Evolutionary conservation across 2,329 filamentous ascomycete species (phyloP), one percentile per base, ranked within the genome.

Genomic region (Eutypella sp.): DNA sequence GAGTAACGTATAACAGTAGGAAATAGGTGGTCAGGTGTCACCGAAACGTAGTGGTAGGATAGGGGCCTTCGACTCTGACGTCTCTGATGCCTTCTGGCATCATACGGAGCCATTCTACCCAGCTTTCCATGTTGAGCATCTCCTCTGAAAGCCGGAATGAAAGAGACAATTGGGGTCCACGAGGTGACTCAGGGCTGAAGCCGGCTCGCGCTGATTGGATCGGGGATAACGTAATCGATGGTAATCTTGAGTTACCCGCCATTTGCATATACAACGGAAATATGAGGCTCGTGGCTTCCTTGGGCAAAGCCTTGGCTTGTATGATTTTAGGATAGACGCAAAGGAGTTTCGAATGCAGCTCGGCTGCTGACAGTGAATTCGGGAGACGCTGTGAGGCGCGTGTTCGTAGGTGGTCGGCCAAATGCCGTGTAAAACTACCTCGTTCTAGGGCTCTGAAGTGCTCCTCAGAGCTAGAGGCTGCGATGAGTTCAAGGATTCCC

Each of bases 71-170:
- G 37, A 80, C 70, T 59, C 73, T 76, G 45, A 80, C 67, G 47
- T 80, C 76, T 53, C 67, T 72, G 52, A 81, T 71, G 7, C 75
- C 73, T 46, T 79, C 75, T 2, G 78, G 78, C 70, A 81, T 76
- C 56, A 76, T 65, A 19, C 78, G 72, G 50, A 82, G 60, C 76
- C 78, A 81, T 55, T 81, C 77, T 44, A 72, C 67, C 77, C 78
- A 80, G 45, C 64, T 72, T 42, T 81, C 76, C 44, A 74, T 58
- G 48, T 77, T 72, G 48, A 78, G 62, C 24, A 68, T 68, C 20
- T 77, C 75, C 34, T 79, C 76, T 2, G 68, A 68, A 36, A 81
- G 60, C 22, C 71, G 68, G 45, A 81, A 69, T 9, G 71, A 74
- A 7, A 82, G 57, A 42, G 71, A 73, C 29, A 81, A 50, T 45